These are phyloP conservation scores for Cryptosporidium viatorum DNA, from an alignment of 169 alveolate genomes.

Conservation along the genomic window DNA sequence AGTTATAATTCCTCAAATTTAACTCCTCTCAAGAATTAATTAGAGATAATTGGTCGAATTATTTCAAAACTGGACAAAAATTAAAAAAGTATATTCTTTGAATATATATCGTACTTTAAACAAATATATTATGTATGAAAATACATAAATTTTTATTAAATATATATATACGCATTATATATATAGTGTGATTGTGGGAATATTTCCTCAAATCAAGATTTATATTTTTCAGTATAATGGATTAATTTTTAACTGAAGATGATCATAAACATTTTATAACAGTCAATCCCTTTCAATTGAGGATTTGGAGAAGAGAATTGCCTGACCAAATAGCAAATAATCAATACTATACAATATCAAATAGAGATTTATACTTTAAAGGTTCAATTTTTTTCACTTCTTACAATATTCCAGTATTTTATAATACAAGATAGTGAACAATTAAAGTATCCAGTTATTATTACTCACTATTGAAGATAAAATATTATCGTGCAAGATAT, in stretches of 20 bases:
- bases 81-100: not conserved
- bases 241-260: not conserved
- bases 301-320: not conserved
- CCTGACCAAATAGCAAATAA: not conserved
- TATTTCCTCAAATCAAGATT: not conserved
- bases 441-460: not conserved
- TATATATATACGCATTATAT: not conserved
- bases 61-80: too few relatives aligned
- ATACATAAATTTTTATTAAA: not conserved
- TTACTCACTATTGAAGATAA: not conserved
- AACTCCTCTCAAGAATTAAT: not conserved
- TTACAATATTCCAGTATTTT: not conserved
- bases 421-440: not conserved
- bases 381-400: not conserved
- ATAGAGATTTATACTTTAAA: not conserved
- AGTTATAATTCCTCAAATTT: not conserved
- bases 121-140: not conserved
- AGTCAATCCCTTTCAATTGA: not conserved
- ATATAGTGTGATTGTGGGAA: not conserved
- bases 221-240: not conserved
- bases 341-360: too few relatives aligned
- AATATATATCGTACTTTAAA: not conserved
- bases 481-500: not conserved
- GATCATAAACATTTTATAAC: not conserved
- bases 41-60: too few relatives aligned